Evolutionary conservation across 305 asterid genomes (phyloP).

Genomic region (Fraxinus nigra): DNA sequence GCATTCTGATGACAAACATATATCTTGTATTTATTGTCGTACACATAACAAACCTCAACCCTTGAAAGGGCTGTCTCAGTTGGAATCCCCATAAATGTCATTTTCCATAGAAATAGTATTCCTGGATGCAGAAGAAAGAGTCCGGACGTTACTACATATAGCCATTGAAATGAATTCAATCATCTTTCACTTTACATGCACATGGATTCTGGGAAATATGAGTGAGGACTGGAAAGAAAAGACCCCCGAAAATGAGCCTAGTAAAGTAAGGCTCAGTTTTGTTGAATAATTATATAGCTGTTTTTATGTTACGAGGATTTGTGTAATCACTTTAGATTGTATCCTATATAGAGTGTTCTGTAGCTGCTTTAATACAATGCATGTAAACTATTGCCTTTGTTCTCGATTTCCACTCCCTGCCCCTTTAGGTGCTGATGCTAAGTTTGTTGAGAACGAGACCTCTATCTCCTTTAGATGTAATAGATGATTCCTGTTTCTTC

Average conservation of each 20-base stretch:
- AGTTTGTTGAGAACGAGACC: background rate
- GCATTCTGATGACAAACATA: background rate
- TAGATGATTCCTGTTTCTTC: constrained; percentile 5
- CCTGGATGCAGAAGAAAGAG: background rate
- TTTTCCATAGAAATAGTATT: background rate
- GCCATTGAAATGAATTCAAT: background rate
- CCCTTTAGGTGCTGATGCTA: background rate
- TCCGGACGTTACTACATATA: background rate
- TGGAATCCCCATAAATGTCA: background rate
- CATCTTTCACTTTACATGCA: background rate
- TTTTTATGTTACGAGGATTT: background rate
- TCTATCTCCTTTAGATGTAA: background rate
- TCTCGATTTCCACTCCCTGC: background rate
- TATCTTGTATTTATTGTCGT: background rate
- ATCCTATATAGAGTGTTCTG: background rate
- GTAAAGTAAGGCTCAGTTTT: background rate
- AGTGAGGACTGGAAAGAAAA: background rate
- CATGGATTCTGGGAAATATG: background rate
- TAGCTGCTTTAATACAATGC: background rate
- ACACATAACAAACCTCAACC: background rate
- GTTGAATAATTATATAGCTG: background rate
- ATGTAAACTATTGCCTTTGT: background rate
- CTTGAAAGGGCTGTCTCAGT: background rate
- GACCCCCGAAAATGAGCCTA: background rate
- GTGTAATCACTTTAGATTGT: background rate